phyloP scores from a whole-genome alignment of 345 rosid genomes.

The Turnera subulata region DNA sequence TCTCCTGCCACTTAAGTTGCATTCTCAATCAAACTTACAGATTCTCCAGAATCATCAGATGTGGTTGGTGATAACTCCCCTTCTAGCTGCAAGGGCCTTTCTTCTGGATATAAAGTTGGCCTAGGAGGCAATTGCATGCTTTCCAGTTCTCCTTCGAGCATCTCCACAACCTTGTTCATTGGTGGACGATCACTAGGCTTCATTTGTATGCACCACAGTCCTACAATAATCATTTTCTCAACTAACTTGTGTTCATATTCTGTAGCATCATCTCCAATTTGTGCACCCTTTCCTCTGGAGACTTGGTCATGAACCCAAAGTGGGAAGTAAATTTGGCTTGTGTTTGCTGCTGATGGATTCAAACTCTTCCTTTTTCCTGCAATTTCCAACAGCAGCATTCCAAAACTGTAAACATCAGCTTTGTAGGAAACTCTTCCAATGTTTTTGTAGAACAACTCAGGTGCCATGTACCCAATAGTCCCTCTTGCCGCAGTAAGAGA shows the following conservation, averaged over 20 bases:
- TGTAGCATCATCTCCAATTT: neutral
- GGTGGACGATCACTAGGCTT: neutral
- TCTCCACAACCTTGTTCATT: conserved; percentile 3
- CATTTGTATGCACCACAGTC: neutral
- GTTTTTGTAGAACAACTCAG: neutral
- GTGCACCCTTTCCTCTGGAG: neutral
- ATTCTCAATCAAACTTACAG: too few species aligned
- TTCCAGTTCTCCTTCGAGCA: conserved; percentile 3
- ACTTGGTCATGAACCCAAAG: neutral
- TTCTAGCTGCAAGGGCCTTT: neutral
- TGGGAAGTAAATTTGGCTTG: neutral
- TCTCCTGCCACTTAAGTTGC: too few species aligned
- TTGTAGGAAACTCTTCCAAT: neutral
- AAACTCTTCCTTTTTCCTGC: neutral
- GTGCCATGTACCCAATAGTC: conserved; percentile 2
- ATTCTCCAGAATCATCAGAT: too few species aligned
- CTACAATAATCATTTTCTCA: neutral
- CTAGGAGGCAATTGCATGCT: neutral
- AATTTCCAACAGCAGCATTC: neutral
- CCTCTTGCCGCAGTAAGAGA: neutral
- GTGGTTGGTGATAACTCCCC: neutral
- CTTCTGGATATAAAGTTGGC: neutral
- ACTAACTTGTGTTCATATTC: neutral
- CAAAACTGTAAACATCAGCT: conserved; percentile 2
- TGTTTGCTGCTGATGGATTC: neutral